A percentile compares a stretch with the other conserved stretches of the same genome.
phyloP scores from a whole-genome alignment of 2,329 filamentous ascomycete species.

The Gremmenia infestans region DNA sequence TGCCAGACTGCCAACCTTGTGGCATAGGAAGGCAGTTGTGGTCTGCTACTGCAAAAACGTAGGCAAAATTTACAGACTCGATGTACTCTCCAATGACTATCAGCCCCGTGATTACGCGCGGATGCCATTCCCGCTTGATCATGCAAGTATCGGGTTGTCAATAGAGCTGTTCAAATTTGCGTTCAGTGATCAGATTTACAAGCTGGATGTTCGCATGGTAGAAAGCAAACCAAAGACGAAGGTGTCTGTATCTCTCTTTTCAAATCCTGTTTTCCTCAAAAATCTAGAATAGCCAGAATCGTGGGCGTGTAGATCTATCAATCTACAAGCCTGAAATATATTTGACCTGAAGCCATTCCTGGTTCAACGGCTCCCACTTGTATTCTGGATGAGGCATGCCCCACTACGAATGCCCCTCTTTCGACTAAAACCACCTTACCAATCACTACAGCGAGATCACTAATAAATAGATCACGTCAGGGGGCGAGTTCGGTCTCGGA shows the following conservation, averaged over 20 bases:
- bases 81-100: background rate
- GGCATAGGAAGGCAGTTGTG: background rate
- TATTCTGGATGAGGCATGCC: no score
- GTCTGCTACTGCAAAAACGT: background rate
- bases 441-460: background rate
- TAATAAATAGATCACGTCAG: no score
- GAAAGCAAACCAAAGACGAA: background rate
- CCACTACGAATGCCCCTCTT: background rate
- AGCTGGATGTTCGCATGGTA: background rate
- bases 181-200: background rate
- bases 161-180: background rate
- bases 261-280: background rate
- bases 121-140: background rate
- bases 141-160: background rate
- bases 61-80: background rate
- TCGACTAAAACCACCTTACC: background rate
- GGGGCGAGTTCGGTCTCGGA: no score
- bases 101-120: no score
- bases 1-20: background rate
- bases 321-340: no score
- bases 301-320: no score
- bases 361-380: no score
- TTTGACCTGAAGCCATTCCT: background rate
- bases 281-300: no score
- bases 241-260: background rate